Evolutionary conservation across 2,329 filamentous ascomycete genomes (phyloP).

Genomic region (Fusarium neocosmosporiellum): DNA sequence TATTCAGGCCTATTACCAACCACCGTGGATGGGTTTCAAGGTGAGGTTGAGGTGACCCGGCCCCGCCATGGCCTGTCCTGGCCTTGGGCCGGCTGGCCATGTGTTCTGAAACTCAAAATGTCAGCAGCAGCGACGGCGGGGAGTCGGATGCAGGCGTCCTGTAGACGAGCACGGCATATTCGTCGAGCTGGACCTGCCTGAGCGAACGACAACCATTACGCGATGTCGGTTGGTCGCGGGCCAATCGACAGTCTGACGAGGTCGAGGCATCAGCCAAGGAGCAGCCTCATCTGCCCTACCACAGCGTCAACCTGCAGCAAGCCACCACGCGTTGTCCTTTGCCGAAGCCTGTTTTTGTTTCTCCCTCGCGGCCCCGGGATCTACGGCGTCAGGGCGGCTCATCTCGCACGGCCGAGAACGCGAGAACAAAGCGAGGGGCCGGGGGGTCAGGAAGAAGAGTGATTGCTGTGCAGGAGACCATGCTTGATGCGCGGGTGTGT

Average conservation of each 20-base stretch:
- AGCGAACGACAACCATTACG: constrained; percentile 16
- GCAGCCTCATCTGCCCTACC: constrained; percentile 16
- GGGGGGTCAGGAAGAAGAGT: neutral
- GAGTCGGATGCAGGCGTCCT: constrained; percentile 17
- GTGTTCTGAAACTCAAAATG: constrained; percentile 21
- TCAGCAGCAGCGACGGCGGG: constrained; percentile 2
- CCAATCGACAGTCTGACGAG: constrained; percentile 31
- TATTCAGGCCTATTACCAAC: constrained; percentile 5
- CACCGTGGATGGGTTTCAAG: neutral
- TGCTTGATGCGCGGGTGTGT: neutral
- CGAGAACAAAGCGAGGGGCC: constrained; percentile 8
- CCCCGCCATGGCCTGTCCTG: constrained; percentile 15
- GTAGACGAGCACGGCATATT: constrained; percentile 30
- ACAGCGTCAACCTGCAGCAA: constrained; percentile 35
- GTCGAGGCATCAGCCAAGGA: constrained; percentile 24
- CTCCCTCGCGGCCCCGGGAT: neutral
- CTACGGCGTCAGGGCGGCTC: neutral
- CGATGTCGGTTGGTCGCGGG: constrained; percentile 22
- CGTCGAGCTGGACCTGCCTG: constrained; percentile 18
- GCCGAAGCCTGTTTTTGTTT: constrained; percentile 35
- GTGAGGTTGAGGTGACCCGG: constrained; percentile 2
- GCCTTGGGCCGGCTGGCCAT: constrained; percentile 19
- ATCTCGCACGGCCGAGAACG: neutral
- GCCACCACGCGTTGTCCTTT: constrained; percentile 31
- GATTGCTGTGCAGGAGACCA: constrained; percentile 13